These are phyloP conservation scores for Alternaria sp. DNA, from an alignment of 2,329 filamentous ascomycete species.

Conservation along the genomic window DNA sequence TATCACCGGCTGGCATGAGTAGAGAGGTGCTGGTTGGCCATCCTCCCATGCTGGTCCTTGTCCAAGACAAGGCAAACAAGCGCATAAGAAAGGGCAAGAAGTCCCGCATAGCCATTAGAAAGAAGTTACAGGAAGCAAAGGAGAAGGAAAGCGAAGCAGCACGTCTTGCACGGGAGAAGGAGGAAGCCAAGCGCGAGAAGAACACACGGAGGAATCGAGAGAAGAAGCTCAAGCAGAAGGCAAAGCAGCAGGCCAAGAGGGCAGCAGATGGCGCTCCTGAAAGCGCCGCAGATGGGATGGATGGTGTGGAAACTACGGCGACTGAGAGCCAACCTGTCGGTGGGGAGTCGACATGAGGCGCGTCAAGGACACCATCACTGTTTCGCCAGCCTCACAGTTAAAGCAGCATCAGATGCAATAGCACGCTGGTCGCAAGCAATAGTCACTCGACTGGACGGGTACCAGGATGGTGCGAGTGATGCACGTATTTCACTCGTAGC, in stretches of 20 bases:
- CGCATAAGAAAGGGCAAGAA: slow-evolving; percentile 48
- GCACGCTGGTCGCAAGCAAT: background rate
- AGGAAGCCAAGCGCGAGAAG: slow-evolving; percentile 48
- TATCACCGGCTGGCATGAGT: slow-evolving; percentile 42
- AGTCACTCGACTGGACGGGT: background rate
- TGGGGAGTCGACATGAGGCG: slow-evolving; percentile 4
- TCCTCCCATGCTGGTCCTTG: slow-evolving; percentile 27
- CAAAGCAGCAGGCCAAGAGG: slow-evolving; percentile 47
- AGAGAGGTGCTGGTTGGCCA: slow-evolving; percentile 44
- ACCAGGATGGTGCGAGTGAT: background rate
- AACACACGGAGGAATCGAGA: slow-evolving; percentile 48
- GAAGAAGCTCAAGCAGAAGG: slow-evolving; percentile 52
- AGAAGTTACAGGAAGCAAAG: slow-evolving; percentile 40
- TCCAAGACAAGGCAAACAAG: slow-evolving; percentile 37
- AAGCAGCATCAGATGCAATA: background rate
- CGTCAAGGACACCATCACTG: background rate
- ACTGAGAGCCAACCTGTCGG: background rate
- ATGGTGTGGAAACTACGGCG: slow-evolving; percentile 1
- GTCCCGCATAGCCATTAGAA: slow-evolving; percentile 45
- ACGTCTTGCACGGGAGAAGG: slow-evolving; percentile 42
- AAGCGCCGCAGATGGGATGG: slow-evolving; percentile 8
- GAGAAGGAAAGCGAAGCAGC: slow-evolving; percentile 37
- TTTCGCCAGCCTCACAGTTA: background rate
- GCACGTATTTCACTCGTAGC: background rate
- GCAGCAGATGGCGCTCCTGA: slow-evolving; percentile 10